Evolutionary conservation across 441 rosid species (phyloP).

Genomic region (Adansonia grandidieri): DNA sequence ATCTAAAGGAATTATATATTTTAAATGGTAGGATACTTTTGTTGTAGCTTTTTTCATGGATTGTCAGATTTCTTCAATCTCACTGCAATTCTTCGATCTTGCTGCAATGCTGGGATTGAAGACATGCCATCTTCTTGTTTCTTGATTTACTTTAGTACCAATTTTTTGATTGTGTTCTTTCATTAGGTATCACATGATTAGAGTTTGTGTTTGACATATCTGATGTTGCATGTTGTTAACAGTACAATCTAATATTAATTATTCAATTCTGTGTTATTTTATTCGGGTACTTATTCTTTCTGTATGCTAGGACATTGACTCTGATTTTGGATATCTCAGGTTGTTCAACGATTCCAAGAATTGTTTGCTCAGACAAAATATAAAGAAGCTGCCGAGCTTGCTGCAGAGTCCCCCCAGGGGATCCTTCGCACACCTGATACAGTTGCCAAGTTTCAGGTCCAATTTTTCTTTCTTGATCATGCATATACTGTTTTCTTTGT

Average conservation of each 20-base stretch:
- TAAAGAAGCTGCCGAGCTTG: slow-evolving; percentile 99
- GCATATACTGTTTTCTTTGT: background rate
- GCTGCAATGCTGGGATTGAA: background rate
- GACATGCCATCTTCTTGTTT: background rate
- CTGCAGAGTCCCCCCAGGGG: slow-evolving; percentile 99
- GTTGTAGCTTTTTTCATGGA: background rate
- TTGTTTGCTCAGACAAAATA: slow-evolving; percentile 98
- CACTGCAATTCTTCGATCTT: background rate
- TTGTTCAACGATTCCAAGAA: slow-evolving; percentile 99
- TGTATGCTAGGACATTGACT: slow-evolving; percentile 29
- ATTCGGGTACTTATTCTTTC: background rate
- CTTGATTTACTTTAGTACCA: slow-evolving; percentile 12
- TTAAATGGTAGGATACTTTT: background rate
- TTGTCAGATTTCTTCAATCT: background rate
- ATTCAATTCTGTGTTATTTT: slow-evolving; percentile 9
- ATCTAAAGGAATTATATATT: background rate
- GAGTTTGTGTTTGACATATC: background rate
- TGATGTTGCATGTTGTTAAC: slow-evolving; percentile 5
- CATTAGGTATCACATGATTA: background rate
- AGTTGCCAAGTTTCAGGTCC: slow-evolving; percentile 97
- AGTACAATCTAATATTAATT: background rate
- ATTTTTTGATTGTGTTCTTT: background rate
- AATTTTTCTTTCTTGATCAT: slow-evolving; percentile 24
- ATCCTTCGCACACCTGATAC: slow-evolving; percentile 98
- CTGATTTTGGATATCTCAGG: slow-evolving; percentile 53